Percentiles rank a stretch among this genome's conserved stretches.
Conservation (phyloP, 177 flowering plant genomes). For the Vitis hybrid region DNA sequence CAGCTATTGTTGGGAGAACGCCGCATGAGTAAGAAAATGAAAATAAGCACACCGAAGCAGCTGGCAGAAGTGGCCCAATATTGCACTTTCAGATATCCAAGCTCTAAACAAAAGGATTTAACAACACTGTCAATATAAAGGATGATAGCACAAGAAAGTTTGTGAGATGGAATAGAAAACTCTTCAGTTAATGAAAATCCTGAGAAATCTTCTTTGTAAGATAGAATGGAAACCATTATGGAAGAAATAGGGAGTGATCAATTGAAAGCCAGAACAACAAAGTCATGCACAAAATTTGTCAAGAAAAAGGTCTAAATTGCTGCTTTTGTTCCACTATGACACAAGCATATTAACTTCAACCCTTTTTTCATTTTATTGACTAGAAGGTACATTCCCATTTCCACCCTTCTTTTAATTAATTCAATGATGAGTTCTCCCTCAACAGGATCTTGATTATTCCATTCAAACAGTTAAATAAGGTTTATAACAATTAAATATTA, state of each 20-base stretch:
- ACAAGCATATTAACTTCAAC: too few relatives aligned
- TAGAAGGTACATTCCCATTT: not conserved
- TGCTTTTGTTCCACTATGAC: too few relatives aligned
- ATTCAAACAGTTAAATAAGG: not conserved
- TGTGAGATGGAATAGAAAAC: not conserved
- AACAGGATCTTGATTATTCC: not conserved
- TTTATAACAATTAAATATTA: not conserved
- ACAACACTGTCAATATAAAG: conserved; percentile 3
- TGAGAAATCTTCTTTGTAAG: not conserved
- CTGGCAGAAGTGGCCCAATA: conserved; percentile 69
- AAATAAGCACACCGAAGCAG: conserved; percentile 64
- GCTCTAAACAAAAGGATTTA: conserved; percentile 41
- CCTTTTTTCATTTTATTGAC: not conserved
- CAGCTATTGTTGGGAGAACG: conserved; percentile 8
- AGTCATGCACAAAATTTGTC: too few relatives aligned
- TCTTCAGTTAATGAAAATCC: too few relatives aligned
- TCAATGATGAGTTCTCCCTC: not conserved
- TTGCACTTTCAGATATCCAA: conserved; percentile 61
- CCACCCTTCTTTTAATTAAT: not conserved
- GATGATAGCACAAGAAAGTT: not conserved
- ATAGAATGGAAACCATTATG: not conserved
- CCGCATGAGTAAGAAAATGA: conserved; percentile 33
- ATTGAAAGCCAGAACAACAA: not conserved
- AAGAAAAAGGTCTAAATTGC: too few relatives aligned
- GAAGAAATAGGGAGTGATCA: not conserved